Evolutionary conservation across 2,329 filamentous ascomycete species (phyloP).

Genomic region (Fusarium sp.): DNA sequence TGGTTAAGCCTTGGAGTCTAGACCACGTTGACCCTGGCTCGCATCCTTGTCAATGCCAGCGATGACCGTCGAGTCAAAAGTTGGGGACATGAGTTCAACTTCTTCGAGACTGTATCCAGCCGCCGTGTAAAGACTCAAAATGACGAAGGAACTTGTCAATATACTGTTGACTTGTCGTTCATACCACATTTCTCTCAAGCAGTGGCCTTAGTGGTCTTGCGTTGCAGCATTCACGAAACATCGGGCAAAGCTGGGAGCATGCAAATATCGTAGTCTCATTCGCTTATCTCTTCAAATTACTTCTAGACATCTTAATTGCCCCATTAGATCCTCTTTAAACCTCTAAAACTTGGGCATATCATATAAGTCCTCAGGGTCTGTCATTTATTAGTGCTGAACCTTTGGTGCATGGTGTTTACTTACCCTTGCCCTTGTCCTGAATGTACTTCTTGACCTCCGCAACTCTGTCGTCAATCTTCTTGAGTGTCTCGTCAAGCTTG

Average conservation of each 20-base stretch:
- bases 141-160: not conserved
- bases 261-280: not conserved
- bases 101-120: not conserved
- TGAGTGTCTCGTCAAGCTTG: conserved; percentile 56
- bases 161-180: not conserved
- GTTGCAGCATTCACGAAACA: not conserved
- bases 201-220: not conserved
- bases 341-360: conserved; percentile 34
- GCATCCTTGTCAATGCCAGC: not conserved
- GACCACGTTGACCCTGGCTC: not conserved
- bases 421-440: conserved; percentile 60
- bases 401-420: not conserved
- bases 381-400: not conserved
- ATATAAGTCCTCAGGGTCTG: conserved; percentile 37
- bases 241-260: not conserved
- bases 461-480: conserved; percentile 60
- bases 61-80: not conserved
- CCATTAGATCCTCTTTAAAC: not conserved
- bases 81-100: not conserved
- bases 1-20: not conserved
- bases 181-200: not conserved
- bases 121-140: not conserved
- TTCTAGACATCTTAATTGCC: no score
- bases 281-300: not conserved
- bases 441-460: conserved; percentile 64